Percentiles rank a stretch among this genome's conserved stretches.
Conservation (phyloP, 352 stramenopile species). For the Pythium periplocum region DNA sequence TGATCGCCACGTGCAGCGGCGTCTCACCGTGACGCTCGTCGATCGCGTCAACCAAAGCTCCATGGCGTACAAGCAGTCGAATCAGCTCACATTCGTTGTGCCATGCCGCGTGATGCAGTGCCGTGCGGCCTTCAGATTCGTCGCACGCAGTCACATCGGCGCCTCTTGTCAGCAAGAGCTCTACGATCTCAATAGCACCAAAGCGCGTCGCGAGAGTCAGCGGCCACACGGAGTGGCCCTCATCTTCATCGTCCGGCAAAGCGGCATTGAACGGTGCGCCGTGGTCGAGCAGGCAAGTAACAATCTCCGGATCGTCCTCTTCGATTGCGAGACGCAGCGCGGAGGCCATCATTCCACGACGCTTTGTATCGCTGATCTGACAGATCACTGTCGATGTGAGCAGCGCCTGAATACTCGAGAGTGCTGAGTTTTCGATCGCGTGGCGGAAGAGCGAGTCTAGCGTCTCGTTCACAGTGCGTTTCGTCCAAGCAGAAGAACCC, state of each 20-base stretch:
- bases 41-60: slow-evolving; percentile 9
- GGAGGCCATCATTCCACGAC: no score
- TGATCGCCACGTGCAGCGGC: slow-evolving; percentile 21
- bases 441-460: no score
- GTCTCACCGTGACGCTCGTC: slow-evolving; percentile 9
- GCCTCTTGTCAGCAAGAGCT: slow-evolving; percentile 12
- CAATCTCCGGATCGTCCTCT: slow-evolving; percentile 17
- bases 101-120: slow-evolving; percentile 14
- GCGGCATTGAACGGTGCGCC: slow-evolving; percentile 10
- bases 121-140: slow-evolving; percentile 1
- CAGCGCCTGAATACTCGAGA: no score
- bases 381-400: no score
- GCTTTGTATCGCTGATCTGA: no score
- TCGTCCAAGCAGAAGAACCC: no score
- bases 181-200: slow-evolving; percentile 15
- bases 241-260: neutral
- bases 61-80: slow-evolving; percentile 8
- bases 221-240: slow-evolving; percentile 3
- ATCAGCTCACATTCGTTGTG: slow-evolving; percentile 18
- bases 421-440: no score
- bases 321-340: slow-evolving; percentile 1
- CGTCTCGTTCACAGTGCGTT: no score
- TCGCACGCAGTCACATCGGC: slow-evolving; percentile 10
- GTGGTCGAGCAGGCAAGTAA: slow-evolving; percentile 11
- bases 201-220: slow-evolving; percentile 11